Conservation (phyloP, 306 rosid species). For the Pyrus communis region DNA sequence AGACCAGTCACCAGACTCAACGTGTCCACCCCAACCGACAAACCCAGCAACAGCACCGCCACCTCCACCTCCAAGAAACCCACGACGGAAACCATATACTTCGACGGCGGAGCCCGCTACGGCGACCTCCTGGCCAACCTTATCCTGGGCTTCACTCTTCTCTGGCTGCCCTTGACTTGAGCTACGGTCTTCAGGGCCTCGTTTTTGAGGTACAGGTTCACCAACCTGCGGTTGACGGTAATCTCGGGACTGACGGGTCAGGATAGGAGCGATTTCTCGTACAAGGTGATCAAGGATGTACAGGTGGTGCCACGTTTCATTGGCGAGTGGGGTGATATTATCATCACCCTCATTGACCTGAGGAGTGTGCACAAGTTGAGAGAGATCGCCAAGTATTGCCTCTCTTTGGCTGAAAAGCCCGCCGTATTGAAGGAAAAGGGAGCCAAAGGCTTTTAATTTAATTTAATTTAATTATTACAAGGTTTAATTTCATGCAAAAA, state of each 20-base stretch:
- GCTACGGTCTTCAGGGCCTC: conserved; percentile 79
- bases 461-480: conserved; percentile 1
- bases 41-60: conserved; percentile 27
- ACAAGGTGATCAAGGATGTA: conserved; percentile 68
- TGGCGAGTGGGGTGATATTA: conserved; percentile 92
- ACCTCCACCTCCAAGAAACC: conserved; percentile 22
- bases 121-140: conserved; percentile 75
- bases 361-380: conserved; percentile 85
- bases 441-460: conserved; percentile 66
- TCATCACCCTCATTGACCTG: conserved; percentile 73
- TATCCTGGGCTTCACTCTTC: conserved; percentile 67
- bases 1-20: conserved; percentile 41
- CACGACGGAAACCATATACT: conserved; percentile 54
- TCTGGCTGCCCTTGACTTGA: conserved; percentile 79
- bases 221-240: conserved; percentile 73
- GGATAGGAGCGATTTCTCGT: conserved; percentile 81
- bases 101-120: conserved; percentile 97
- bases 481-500: not conserved
- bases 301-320: conserved; percentile 88
- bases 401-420: conserved; percentile 48
- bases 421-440: conserved; percentile 25
- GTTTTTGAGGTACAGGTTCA: conserved; percentile 77
- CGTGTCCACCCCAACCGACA: conserved; percentile 75
- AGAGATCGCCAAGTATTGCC: conserved; percentile 76
- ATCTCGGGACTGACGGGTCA: conserved; percentile 81